Evolutionary conservation across 192 early-diverging fungal genomes (phyloP).

Genomic region (Rhizophagus clarus): DNA sequence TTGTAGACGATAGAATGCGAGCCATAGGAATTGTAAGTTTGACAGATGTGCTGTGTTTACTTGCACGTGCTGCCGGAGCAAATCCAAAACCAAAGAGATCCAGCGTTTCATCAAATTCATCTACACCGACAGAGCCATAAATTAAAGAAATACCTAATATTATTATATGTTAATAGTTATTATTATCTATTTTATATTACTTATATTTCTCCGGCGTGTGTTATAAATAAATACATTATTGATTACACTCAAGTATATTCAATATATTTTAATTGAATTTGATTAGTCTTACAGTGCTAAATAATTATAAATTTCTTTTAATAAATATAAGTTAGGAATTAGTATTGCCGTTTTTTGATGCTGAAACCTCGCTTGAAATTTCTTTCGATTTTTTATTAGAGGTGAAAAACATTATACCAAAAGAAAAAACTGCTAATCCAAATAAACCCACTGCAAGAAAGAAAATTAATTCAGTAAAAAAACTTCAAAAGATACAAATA

Average conservation of each 20-base stretch:
- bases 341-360: background rate
- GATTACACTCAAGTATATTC: too few species aligned
- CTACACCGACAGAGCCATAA: background rate
- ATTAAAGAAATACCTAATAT: background rate
- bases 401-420: slow-evolving; percentile 21
- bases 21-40: slow-evolving; percentile 76
- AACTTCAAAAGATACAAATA: background rate
- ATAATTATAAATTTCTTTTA: too few species aligned
- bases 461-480: background rate
- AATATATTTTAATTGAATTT: too few species aligned
- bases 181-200: too few species aligned
- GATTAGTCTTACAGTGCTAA: too few species aligned
- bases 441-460: slow-evolving; percentile 17
- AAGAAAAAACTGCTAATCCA: slow-evolving; percentile 2
- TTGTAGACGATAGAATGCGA: slow-evolving; percentile 56
- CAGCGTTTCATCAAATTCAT: background rate
- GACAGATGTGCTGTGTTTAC: slow-evolving; percentile 74
- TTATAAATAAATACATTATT: too few species aligned
- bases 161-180: too few species aligned
- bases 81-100: slow-evolving; percentile 4
- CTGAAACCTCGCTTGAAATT: background rate
- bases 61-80: slow-evolving; percentile 34
- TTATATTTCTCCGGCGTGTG: too few species aligned
- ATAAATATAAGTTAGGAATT: background rate
- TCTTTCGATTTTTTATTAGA: slow-evolving; percentile 8